Evolutionary conservation across 495 filamentous ascomycete species (phyloP).

Genomic region (Trichoderma gamsii): DNA sequence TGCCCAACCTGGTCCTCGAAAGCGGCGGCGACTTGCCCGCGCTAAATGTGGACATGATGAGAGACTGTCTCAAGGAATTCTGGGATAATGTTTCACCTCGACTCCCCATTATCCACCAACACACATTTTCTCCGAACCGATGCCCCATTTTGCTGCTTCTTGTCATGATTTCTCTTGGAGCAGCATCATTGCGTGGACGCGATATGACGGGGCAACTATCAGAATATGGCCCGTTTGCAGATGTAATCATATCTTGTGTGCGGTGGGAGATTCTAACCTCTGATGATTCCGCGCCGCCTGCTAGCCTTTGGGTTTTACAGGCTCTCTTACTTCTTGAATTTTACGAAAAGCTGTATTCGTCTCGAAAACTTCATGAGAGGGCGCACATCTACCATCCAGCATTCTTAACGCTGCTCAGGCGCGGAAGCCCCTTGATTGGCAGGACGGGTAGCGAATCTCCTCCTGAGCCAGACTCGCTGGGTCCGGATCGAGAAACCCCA

Average conservation of each 20-base stretch:
- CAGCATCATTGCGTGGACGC: slow-evolving; percentile 73
- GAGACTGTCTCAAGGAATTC: slow-evolving; percentile 84
- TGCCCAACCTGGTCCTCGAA: slow-evolving; percentile 66
- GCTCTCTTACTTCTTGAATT: slow-evolving; percentile 82
- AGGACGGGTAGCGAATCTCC: slow-evolving; percentile 84
- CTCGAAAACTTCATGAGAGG: slow-evolving; percentile 80
- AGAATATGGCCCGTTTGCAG: slow-evolving; percentile 68
- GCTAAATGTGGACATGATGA: slow-evolving; percentile 80
- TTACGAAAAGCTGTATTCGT: slow-evolving; percentile 95
- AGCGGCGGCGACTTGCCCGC: slow-evolving; percentile 62
- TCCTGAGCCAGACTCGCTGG: slow-evolving; percentile 54
- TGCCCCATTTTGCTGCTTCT: slow-evolving; percentile 75
- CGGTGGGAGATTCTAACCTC: slow-evolving; percentile 84
- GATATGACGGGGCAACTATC: slow-evolving; percentile 63
- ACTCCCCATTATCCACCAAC: slow-evolving; percentile 86
- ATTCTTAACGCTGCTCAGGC: slow-evolving; percentile 83
- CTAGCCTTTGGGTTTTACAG: slow-evolving; percentile 92
- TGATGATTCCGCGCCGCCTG: slow-evolving; percentile 79
- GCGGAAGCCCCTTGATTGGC: slow-evolving; percentile 87
- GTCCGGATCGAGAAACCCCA: slow-evolving; percentile 41
- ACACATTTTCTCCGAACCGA: slow-evolving; percentile 80
- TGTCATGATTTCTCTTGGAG: slow-evolving; percentile 84
- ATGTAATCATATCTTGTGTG: slow-evolving; percentile 77
- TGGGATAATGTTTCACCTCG: slow-evolving; percentile 93
- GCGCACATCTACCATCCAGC: slow-evolving; percentile 97